Base-by-base conservation (phyloP, 768 basidiomycete genomes). In the Candolleomyces efflorescens region DNA sequence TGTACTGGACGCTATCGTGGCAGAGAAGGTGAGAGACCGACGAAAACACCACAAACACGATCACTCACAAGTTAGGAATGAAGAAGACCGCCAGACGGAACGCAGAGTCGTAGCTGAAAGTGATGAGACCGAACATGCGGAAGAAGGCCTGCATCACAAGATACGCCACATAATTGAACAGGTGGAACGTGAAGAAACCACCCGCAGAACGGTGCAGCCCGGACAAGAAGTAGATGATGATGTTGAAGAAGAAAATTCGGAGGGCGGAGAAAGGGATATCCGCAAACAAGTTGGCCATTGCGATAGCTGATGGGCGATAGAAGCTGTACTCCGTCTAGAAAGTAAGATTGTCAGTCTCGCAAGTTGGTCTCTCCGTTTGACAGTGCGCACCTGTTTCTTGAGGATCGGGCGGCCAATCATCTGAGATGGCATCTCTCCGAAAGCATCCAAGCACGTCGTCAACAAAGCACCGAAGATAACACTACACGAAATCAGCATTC, bases 121-220 rank as follows among this genome's bases (percentile, higher is more conserved):
- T 79, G 15, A 81, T 65, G 18, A 79, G 68, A 27, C 87, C 88
- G 57, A 89, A 80, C 0, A 84, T 84, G 41, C 91, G 76, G 83
- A 94, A 96, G 77, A 94, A 90, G 0, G 85, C 89, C 70, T 90
- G 88, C 84, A 94, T 87, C 22, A 83, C 69, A 53, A 92, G 74
- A 68, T 82, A 90, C 1, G 83, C 80, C 23, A 82, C 18, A 59
- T 87, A 88, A 51, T 78, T 78, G 70, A 89, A 78, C 20, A 94
- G 70, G 67, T 86, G 84, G 74, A 80, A 85, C 17, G 86, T 78
- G 63, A 69, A 81, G 65, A 80, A 80, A 15, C 68, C 80, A 24
- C 74, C 73, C 1, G 68, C 78, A 6, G 74, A 71, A 20, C 68
- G 65, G 65, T 79, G 62, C 51, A 90, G 71, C 37, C 76, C 73